phyloP scores from a whole-genome alignment of 2,329 filamentous ascomycete genomes.

The Pestalotiopsis fici region DNA sequence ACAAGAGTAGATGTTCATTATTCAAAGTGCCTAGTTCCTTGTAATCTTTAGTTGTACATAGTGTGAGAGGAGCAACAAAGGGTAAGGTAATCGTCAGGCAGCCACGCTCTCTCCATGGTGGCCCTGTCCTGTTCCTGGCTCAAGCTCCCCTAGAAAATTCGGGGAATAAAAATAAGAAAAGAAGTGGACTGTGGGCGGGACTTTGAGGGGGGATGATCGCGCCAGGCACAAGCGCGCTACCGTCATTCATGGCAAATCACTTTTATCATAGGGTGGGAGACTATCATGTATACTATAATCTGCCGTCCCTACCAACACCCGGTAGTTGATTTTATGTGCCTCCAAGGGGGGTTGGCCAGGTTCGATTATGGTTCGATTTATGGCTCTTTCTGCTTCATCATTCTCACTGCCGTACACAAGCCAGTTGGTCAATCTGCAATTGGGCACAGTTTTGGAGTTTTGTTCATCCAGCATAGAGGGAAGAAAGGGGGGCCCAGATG shows the following conservation, averaged over 20 bases:
- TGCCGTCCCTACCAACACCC: conserved; percentile 1
- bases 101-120: background rate
- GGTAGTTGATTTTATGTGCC: background rate
- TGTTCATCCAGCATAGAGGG: background rate
- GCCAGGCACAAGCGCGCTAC: conserved; percentile 3
- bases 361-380: background rate
- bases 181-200: conserved; percentile 1
- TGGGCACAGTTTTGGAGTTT: background rate
- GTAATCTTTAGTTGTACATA: too few relatives aligned
- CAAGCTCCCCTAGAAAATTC: background rate
- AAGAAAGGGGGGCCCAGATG: background rate
- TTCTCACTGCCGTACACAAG: background rate
- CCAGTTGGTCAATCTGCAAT: background rate
- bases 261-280: background rate
- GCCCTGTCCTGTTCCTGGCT: conserved; percentile 4
- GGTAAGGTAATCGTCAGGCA: too few relatives aligned
- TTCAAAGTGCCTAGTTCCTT: too few relatives aligned
- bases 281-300: background rate
- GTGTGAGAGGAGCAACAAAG: too few relatives aligned
- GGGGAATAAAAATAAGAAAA: conserved; percentile 5
- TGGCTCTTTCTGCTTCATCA: background rate
- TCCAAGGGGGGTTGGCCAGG: background rate
- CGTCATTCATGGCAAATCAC: background rate
- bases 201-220: background rate
- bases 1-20: too few relatives aligned